phyloP scores from a whole-genome alignment of 2,329 filamentous ascomycete genomes.

The Hymenoscyphus fraxineus region DNA sequence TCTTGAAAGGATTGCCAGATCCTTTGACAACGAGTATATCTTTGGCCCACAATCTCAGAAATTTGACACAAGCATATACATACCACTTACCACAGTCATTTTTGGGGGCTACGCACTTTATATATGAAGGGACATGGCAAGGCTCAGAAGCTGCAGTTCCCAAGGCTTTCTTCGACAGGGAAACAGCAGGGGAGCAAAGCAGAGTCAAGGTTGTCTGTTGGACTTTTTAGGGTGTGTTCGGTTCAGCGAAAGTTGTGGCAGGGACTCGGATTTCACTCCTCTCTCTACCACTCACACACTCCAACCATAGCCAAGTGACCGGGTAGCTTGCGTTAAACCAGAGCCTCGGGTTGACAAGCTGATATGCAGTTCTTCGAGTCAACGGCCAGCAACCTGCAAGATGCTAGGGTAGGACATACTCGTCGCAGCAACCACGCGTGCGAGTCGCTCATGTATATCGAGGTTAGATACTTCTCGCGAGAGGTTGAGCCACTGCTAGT shows the following conservation, averaged over 20 bases:
- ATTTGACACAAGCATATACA: neutral
- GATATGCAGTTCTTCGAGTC: neutral
- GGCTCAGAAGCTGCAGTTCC: conserved; percentile 5
- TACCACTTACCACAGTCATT: neutral
- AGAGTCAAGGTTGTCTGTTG: neutral
- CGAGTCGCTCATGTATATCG: neutral
- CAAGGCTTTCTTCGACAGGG: neutral
- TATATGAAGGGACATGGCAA: conserved; percentile 2
- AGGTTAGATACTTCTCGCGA: neutral
- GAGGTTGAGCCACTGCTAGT: neutral
- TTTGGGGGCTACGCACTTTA: conserved; percentile 8
- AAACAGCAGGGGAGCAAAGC: neutral
- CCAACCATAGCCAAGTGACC: conserved; percentile 1
- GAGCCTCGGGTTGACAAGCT: conserved; percentile 8
- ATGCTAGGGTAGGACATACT: neutral
- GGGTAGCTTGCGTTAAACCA: conserved; percentile 13
- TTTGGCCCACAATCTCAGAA: neutral
- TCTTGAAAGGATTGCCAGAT: conserved; percentile 4
- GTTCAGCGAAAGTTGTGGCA: neutral
- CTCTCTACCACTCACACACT: conserved; percentile 9
- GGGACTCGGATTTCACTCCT: neutral
- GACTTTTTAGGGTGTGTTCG: neutral
- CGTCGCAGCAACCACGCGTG: neutral
- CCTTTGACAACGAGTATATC: conserved; percentile 7
- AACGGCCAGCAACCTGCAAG: neutral